A percentile compares a stretch with the other conserved stretches of the same genome.
Conservation (phyloP, 768 basidiomycete genomes). For the Favolaschia claudopus region DNA sequence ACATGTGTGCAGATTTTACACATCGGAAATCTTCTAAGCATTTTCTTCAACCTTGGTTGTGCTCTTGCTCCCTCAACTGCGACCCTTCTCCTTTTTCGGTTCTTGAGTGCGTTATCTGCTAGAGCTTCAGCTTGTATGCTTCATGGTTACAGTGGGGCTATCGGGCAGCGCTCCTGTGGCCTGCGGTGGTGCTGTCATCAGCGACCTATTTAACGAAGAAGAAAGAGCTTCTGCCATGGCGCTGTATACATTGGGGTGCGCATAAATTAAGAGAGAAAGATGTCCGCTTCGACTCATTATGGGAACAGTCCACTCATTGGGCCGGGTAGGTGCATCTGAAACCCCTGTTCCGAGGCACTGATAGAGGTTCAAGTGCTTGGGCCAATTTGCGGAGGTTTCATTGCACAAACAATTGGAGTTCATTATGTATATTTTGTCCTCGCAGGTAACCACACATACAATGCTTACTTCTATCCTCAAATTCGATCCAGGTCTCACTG, state of each 20-base stretch:
- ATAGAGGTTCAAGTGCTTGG: slow-evolving; percentile 49
- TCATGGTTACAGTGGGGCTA: slow-evolving; percentile 60
- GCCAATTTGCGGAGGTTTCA: slow-evolving; percentile 69
- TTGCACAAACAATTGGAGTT: slow-evolving; percentile 63
- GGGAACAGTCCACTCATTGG: slow-evolving; percentile 71
- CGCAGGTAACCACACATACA: slow-evolving; percentile 43
- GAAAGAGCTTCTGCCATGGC: slow-evolving; percentile 77
- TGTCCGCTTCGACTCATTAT: too few relatives aligned
- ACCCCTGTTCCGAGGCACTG: slow-evolving; percentile 4
- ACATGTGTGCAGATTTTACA: slow-evolving; percentile 70
- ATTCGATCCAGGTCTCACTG: slow-evolving; percentile 45
- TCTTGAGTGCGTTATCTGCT: slow-evolving; percentile 63
- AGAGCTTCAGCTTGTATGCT: background rate
- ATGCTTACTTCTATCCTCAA: background rate
- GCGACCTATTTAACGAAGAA: slow-evolving; percentile 69
- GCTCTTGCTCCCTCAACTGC: slow-evolving; percentile 67
- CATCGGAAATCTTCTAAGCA: slow-evolving; percentile 65
- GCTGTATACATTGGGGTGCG: slow-evolving; percentile 67
- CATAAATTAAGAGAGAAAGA: too few relatives aligned
- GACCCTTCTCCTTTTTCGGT: slow-evolving; percentile 69
- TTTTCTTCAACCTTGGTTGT: slow-evolving; percentile 73
- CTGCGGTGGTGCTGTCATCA: slow-evolving; percentile 68
- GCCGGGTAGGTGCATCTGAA: slow-evolving; percentile 14
- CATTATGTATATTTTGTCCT: slow-evolving; percentile 69
- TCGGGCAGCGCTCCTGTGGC: slow-evolving; percentile 71